Base-by-base conservation (phyloP, 1,284 basidiomycete genomes). In the Pseudozyma thailandica region DNA sequence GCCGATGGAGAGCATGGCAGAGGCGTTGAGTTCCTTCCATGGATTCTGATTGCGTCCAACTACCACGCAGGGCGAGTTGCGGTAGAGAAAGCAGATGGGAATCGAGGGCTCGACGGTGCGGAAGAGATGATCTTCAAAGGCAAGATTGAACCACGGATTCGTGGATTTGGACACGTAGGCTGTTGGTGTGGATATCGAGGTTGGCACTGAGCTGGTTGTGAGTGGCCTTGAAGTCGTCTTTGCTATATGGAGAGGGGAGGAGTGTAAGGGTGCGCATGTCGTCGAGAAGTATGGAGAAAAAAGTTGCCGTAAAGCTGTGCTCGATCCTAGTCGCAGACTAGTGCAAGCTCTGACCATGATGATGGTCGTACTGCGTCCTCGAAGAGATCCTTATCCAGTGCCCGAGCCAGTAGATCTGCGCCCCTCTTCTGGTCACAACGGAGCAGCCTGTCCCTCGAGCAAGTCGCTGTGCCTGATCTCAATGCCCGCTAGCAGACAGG, bases 1-100 rank as follows among this genome's bases (percentile, higher is more conserved):
- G 2, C 84, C 85, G n/a, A 85, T 83, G 8, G 83, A 74, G 10
- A 83, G 77, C 27, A 91, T 86, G 8, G 87, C 85, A 2, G 81
- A 76, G 44, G 91, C 85, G 77, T 96, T 94, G 61, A 94, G 90
- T 84, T 99, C 96, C 82, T 92, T 94, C 95, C 95, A 98, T 20
- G 94, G 93, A 77, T 98, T 98, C 86, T 98, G 95, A 83, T 98
- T 96, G 49, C 95, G 87, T 0, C 96, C 96, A 56, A 98, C 92
- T 43, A 99, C 88, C 15, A 98, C 92, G 77, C 94, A 95, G 1
- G 94, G 92, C 0, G 85, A 83, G 82, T 98, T 93, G 46, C 92
- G 89, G 82, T 98, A 99, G 51, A 98, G 84, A 51, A 97, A 87
- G 25, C 98, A 86, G 28, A 95, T 85, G 1, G 76, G 77, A 15